A percentile compares a stretch with the other conserved stretches of the same genome.
These are phyloP conservation scores for Euclidium syriacum DNA, from an alignment of 345 rosid species.

Conservation along the genomic window DNA sequence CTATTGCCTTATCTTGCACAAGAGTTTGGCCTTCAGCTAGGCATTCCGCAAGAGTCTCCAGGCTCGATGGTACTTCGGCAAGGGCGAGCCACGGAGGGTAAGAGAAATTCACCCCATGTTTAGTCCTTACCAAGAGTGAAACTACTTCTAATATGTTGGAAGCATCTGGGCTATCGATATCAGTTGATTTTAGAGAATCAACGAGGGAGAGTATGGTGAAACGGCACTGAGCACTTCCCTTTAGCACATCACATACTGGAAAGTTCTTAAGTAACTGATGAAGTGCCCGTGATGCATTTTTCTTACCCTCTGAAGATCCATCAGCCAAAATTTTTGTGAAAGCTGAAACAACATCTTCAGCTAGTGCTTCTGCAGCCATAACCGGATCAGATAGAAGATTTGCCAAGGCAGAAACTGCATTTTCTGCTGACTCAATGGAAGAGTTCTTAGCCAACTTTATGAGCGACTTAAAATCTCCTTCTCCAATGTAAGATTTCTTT, in stretches of 20 bases:
- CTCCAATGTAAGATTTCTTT: slow-evolving; percentile 34
- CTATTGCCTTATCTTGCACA: slow-evolving; percentile 78
- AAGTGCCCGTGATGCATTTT: slow-evolving; percentile 65
- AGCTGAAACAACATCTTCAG: slow-evolving; percentile 76
- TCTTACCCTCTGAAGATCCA: slow-evolving; percentile 79
- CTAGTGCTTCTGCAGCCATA: slow-evolving; percentile 69
- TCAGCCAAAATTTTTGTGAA: slow-evolving; percentile 78
- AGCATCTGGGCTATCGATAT: slow-evolving; percentile 49
- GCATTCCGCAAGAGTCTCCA: slow-evolving; percentile 53
- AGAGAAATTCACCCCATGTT: slow-evolving; percentile 42
- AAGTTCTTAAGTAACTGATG: slow-evolving; percentile 66
- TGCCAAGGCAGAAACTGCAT: slow-evolving; percentile 79
- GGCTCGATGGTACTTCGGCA: slow-evolving; percentile 58
- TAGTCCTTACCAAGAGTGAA: slow-evolving; percentile 59
- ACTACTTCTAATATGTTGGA: slow-evolving; percentile 61
- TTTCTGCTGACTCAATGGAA: slow-evolving; percentile 65
- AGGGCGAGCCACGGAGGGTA: slow-evolving; percentile 60
- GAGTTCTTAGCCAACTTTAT: slow-evolving; percentile 70
- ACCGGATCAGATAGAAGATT: slow-evolving; percentile 71
- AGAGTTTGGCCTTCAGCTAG: slow-evolving; percentile 55
- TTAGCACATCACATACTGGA: slow-evolving; percentile 63
- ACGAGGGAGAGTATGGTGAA: slow-evolving; percentile 58
- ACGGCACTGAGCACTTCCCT: slow-evolving; percentile 57
- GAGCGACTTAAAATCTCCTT: slow-evolving; percentile 59
- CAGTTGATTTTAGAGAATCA: slow-evolving; percentile 50